Conservation (phyloP, 495 filamentous ascomycete genomes). For the Penicillium argentinense region DNA sequence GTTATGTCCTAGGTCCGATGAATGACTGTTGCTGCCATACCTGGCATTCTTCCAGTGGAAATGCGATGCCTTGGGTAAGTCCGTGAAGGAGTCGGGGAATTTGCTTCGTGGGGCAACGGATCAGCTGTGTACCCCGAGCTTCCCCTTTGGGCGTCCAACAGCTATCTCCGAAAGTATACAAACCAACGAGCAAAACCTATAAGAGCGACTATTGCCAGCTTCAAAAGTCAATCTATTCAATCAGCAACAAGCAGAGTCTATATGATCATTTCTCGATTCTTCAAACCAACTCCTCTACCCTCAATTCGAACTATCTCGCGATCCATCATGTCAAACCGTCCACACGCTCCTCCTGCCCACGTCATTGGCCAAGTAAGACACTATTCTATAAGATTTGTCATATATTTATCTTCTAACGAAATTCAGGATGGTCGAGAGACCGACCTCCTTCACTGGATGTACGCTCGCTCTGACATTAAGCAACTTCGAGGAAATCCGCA, state of each 20-base stretch:
- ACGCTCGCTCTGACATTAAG: conserved; percentile 49
- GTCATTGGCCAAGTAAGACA: not conserved
- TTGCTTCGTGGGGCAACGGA: not conserved
- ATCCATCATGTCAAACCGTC: conserved; percentile 8
- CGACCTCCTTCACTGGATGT: conserved; percentile 65
- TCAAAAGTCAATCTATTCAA: not conserved
- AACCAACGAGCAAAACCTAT: no score
- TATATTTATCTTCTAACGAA: not conserved
- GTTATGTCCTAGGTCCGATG: no score
- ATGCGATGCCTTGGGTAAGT: not conserved
- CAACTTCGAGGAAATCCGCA: conserved; percentile 55
- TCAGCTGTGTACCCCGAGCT: not conserved
- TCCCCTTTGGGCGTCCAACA: not conserved
- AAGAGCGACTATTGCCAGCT: no score
- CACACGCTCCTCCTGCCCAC: not conserved
- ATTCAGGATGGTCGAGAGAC: conserved; percentile 64
- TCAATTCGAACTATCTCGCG: not conserved
- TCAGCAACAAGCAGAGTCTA: not conserved
- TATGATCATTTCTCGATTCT: not conserved
- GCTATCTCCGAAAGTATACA: not conserved
- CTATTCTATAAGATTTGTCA: not conserved
- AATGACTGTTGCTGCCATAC: no score
- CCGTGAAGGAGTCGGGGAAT: not conserved
- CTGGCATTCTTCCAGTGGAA: no score
- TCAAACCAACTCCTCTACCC: not conserved